Evolutionary conservation across 139 green algal species (phyloP), one percentile per base, ranked within the genome.

Genomic region (Eudorina sp.): DNA sequence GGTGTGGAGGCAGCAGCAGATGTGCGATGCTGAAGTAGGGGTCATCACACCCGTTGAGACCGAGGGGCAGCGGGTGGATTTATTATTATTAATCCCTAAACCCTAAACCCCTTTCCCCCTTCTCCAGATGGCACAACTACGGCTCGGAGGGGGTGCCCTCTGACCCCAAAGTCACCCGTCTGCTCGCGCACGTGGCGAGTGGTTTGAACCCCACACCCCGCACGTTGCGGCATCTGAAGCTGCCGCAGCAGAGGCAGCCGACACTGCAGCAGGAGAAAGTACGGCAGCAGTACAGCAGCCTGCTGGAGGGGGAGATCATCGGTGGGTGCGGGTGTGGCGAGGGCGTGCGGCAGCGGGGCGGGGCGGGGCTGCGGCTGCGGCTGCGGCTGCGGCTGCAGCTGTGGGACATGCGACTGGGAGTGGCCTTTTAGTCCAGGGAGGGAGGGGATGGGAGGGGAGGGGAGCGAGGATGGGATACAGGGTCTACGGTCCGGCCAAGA

Each of bases 61-160:
- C n/a, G n/a, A n/a, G n/a, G n/a, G n/a, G n/a, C n/a, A n/a, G n/a
- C n/a, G n/a, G n/a, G n/a, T n/a, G n/a, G n/a, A n/a, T n/a, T 55
- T 55, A 9, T 9, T 13, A 55, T 55, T 9, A 9, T 55, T 55
- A 55, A 55, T 55, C 48, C 48, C 48, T 9, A 3, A 6, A 6
- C 55, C 55, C 29, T 27, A 34, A 23, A 66, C 55, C 55, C 55
- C 55, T 11, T 11, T 66, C 55, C 8, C 55, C 55, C 55, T 66
- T 25, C 27, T 11, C 41, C 82, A 88, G 82, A 23, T 76, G 34
- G 64, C 82, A 88, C 45, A 79, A 58, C 48, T 88, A 88, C 66
- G 46, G 7, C 1, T n/a, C 82, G 0, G 82, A 88, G 62, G 82
- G 82, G 0, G 31, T 74, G 3, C 82, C 82, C 46, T 55, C 64